These are phyloP conservation scores for Earliella scabrosa DNA, from an alignment of 1,284 basidiomycete species.

Conservation along the genomic window DNA sequence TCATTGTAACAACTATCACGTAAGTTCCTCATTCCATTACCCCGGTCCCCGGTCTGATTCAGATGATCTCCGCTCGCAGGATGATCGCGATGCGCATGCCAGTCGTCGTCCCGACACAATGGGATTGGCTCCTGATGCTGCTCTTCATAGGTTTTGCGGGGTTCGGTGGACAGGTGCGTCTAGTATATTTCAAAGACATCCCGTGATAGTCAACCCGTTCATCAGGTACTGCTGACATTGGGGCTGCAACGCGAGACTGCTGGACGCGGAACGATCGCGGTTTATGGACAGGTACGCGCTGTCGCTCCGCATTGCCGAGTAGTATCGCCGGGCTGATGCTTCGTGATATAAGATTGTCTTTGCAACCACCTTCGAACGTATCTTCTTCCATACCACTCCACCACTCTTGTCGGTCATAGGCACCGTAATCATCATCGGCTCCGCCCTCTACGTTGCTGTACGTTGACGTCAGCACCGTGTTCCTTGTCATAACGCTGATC, in stretches of 20 bases:
- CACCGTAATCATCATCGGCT: slow-evolving; percentile 58
- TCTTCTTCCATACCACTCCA: slow-evolving; percentile 62
- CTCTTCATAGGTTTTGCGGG: slow-evolving; percentile 59
- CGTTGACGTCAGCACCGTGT: no score
- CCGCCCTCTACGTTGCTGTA: slow-evolving; percentile 65
- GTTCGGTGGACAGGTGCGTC: slow-evolving; percentile 58
- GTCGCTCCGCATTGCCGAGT: no score
- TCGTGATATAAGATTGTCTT: slow-evolving; percentile 59
- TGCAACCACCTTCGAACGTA: slow-evolving; percentile 57
- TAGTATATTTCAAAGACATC: not conserved
- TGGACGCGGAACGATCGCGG: slow-evolving; percentile 60
- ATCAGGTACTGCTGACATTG: slow-evolving; percentile 58
- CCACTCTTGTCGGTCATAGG: slow-evolving; percentile 59
- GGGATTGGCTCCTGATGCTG: slow-evolving; percentile 50
- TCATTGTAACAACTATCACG: slow-evolving; percentile 57
- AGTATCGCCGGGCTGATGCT: not conserved
- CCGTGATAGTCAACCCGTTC: no score
- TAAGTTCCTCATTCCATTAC: no score
- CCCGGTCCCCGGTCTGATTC: not conserved
- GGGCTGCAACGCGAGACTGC: slow-evolving; percentile 71
- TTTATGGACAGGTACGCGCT: slow-evolving; percentile 56
- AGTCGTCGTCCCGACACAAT: slow-evolving; percentile 51
- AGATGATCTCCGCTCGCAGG: no score
- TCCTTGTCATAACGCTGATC: no score
- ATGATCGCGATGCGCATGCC: slow-evolving; percentile 47